Base-by-base conservation (phyloP, 2,329 filamentous ascomycete genomes). In the Mycosphaerella sp. region DNA sequence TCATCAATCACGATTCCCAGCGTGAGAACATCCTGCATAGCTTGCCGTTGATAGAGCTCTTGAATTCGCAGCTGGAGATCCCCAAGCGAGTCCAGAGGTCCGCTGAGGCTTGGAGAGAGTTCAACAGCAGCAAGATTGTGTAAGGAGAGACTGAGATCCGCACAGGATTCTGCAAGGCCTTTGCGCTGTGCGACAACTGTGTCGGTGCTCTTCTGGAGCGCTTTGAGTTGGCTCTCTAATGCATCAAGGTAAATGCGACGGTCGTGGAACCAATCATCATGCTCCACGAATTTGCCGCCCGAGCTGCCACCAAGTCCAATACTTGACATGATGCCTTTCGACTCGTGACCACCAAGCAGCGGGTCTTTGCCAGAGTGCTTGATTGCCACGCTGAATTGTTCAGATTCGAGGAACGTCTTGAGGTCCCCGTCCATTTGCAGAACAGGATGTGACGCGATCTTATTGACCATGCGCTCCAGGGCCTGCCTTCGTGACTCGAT, bases 241-340 rank as follows among this genome's bases (percentile, higher is more conserved):
- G 90, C 90, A 68, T 98, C 93, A 9, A 98, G 80, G 66, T 98
- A 98, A 49, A 97, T 81, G 64, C 85, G 88, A 55, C 93, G 89
- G 61, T 98, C 93, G 63, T 98, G 91, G 73, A 98, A 98, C 93
- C 91, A 98, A 72, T 98, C 93, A 68, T 98, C 93, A 66, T 97
- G 93, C 71, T 98, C 93, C 35, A 98, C 83, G 71, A 98, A 98
- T 70, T 98, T 98, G 53, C 77, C 77, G 30, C 71, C 72, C 62
- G 79, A 84, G 27, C 90, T 87, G 56, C 79, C 86, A 57, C 79
- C 87, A 56, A 93, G 79, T 17, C 89, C 88, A 27, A 60, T 87
- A 63, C 89, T 88, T 27, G 56, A 59, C 62, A 97, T 81, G 75
- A 97, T 85, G 48, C 93, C 90, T 72, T 97, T 97, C 73, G 84